Evolutionary conservation across 148 eudicot species (phyloP).

Genomic region (Cornus florida): DNA sequence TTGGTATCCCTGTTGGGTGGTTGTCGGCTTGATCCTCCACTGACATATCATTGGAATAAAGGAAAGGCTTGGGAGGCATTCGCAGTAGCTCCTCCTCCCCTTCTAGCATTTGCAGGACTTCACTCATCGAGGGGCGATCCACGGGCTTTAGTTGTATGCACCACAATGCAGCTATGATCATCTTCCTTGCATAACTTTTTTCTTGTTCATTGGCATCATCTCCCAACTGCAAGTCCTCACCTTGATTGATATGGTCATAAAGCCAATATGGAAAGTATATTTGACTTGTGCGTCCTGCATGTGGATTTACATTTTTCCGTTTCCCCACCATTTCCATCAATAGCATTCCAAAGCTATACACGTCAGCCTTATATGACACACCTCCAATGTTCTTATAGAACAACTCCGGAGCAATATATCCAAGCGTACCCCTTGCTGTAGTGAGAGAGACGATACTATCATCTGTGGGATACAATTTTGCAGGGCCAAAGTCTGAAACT

Average conservation of each 20-base stretch:
- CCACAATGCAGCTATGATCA: conserved; percentile 5
- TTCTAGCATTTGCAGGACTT: neutral
- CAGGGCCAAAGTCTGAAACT: conserved; percentile 28
- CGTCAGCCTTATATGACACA: conserved; percentile 23
- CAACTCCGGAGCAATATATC: conserved; percentile 24
- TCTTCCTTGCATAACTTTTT: neutral
- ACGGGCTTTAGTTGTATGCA: conserved; percentile 5
- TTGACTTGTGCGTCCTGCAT: neutral
- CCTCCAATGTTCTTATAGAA: conserved; percentile 29
- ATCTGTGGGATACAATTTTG: conserved; percentile 19
- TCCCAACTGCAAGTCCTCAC: conserved; percentile 4
- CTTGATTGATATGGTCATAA: neutral
- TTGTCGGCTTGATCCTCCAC: no score
- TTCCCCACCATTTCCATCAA: conserved; percentile 2
- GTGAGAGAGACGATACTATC: conserved; percentile 12
- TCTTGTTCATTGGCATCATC: conserved; percentile 12
- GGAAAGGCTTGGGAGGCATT: no score
- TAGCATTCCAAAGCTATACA: conserved; percentile 22
- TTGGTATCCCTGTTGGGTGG: no score
- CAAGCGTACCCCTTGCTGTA: conserved; percentile 27
- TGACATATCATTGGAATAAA: no score
- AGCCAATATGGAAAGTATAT: neutral
- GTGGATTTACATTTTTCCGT: neutral
- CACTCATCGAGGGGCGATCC: conserved; percentile 3
- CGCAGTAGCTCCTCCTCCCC: no score